Evolutionary conservation across 139 green algal genomes (phyloP).

Genomic region (Coelastrella sp.): DNA sequence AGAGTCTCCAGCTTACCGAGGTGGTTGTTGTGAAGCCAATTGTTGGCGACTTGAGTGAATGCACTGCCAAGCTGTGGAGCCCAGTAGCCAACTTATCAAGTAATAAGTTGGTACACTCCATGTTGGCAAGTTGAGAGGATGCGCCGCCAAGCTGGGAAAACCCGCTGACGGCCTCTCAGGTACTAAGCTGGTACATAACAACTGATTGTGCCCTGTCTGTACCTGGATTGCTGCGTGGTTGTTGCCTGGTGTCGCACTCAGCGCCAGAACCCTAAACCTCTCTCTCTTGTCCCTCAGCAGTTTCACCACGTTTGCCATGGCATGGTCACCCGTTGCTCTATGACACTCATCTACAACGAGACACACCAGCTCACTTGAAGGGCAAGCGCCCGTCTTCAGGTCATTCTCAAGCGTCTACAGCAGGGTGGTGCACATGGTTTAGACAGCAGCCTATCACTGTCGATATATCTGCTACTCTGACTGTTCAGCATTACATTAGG

Average conservation of each 20-base stretch:
- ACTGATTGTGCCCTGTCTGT: too few relatives aligned
- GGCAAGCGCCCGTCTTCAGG: conserved; percentile 68
- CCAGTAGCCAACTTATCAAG: not conserved
- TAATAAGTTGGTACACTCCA: too few relatives aligned
- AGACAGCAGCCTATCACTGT: not conserved
- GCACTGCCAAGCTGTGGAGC: not conserved
- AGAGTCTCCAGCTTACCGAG: not conserved
- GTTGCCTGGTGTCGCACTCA: conserved; percentile 91
- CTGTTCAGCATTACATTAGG: too few relatives aligned
- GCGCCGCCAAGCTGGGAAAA: not conserved
- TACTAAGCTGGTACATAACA: too few relatives aligned
- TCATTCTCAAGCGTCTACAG: conserved; percentile 86
- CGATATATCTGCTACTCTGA: too few relatives aligned
- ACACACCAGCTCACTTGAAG: conserved; percentile 72
- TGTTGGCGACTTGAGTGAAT: not conserved
- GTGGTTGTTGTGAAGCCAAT: not conserved
- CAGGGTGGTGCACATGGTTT: not conserved
- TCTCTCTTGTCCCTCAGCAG: conserved; percentile 61
- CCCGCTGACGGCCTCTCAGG: too few relatives aligned
- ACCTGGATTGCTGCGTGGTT: conserved; percentile 69
- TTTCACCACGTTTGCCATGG: conserved; percentile 16
- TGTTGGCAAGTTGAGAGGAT: not conserved
- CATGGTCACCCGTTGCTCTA: conserved; percentile 68
- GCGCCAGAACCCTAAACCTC: conserved; percentile 85
- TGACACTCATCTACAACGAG: conserved; percentile 98